Percentiles rank a stretch among this genome's conserved stretches.
phyloP scores from a whole-genome alignment of 2,329 filamentous ascomycete species.

The Neofusicoccum cordaticola region DNA sequence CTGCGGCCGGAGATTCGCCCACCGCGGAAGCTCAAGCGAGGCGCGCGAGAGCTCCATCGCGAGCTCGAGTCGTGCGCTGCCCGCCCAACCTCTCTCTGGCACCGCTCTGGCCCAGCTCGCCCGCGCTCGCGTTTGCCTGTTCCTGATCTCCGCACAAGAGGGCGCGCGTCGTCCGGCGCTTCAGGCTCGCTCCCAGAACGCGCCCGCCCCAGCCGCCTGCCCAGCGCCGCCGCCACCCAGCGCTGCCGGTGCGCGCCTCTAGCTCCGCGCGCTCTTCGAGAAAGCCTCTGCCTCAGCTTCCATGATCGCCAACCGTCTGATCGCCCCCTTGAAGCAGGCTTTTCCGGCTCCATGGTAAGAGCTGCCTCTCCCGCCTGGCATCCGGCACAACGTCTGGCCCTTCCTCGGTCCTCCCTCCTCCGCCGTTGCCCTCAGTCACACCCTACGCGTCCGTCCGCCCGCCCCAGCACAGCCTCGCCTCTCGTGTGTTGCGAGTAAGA shows the following conservation, averaged over 20 bases:
- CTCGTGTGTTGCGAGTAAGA: conserved; percentile 9
- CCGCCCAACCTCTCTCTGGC: conserved; percentile 10
- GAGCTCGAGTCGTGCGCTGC: conserved; percentile 11
- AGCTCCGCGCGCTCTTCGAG: conserved; percentile 11
- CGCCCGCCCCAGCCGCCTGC: neutral
- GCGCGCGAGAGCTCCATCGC: neutral
- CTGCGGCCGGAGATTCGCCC: conserved; percentile 14
- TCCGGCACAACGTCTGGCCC: conserved; percentile 17
- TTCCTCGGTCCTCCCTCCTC: conserved; percentile 19
- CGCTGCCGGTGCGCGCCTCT: conserved; percentile 10
- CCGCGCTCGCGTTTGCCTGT: neutral
- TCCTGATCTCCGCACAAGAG: conserved; percentile 14
- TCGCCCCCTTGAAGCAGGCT: conserved; percentile 17
- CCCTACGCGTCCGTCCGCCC: conserved; percentile 11
- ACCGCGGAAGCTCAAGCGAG: conserved; percentile 10
- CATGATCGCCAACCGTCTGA: conserved; percentile 17
- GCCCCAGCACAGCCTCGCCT: conserved; percentile 10
- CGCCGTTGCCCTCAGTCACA: conserved; percentile 1
- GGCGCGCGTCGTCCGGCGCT: conserved; percentile 11
- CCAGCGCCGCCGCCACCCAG: conserved; percentile 7
- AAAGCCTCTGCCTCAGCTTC: conserved; percentile 14
- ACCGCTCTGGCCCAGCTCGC: neutral
- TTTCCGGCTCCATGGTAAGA: conserved; percentile 19
- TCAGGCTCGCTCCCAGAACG: conserved; percentile 12
- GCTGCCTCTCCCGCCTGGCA: conserved; percentile 14